Percentiles rank a stretch among this genome's conserved stretches.
These are phyloP conservation scores for Bifiguratus adelaidae DNA, from an alignment of 192 early-diverging fungal species.

Conservation along the genomic window DNA sequence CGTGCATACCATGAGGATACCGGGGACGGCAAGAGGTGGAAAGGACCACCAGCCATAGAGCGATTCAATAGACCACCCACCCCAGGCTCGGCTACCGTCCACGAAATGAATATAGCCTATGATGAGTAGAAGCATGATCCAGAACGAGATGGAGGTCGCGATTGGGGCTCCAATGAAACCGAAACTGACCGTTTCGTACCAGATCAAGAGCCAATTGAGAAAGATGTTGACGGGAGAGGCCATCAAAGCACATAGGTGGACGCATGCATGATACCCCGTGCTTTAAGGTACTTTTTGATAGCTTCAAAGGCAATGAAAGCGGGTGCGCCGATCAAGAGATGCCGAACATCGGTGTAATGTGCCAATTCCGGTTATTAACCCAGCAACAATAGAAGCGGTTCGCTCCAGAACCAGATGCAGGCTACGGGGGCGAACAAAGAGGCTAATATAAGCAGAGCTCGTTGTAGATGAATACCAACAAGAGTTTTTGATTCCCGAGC, in stretches of 20 bases:
- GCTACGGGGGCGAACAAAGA: conserved; percentile 18
- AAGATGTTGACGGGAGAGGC: conserved; percentile 52
- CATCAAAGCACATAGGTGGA: conserved; percentile 57
- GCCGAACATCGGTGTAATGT: conserved; percentile 17
- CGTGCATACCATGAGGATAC: conserved; percentile 63
- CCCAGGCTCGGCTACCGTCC: conserved; percentile 51
- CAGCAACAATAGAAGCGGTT: conserved; percentile 5
- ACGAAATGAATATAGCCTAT: conserved; percentile 41
- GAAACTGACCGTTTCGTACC: conserved; percentile 30
- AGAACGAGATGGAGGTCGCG: conserved; percentile 52
- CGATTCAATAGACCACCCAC: conserved; percentile 45
- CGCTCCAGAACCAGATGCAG: conserved; percentile 11
- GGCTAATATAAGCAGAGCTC: conserved; percentile 11
- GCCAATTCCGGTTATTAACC: conserved; percentile 13
- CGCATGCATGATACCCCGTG: conserved; percentile 84
- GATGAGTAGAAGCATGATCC: conserved; percentile 41
- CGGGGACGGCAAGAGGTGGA: conserved; percentile 57
- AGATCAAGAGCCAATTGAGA: conserved; percentile 58
- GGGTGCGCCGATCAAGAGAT: conserved; percentile 59
- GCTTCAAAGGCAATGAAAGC: conserved; percentile 75
- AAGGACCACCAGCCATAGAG: conserved; percentile 32
- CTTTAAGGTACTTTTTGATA: conserved; percentile 75
- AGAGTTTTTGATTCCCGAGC: conserved; percentile 39
- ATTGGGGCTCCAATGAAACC: conserved; percentile 65
- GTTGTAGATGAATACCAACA: conserved; percentile 62